Conservation (phyloP, 2,329 filamentous ascomycete genomes). For the Phoma sp. region DNA sequence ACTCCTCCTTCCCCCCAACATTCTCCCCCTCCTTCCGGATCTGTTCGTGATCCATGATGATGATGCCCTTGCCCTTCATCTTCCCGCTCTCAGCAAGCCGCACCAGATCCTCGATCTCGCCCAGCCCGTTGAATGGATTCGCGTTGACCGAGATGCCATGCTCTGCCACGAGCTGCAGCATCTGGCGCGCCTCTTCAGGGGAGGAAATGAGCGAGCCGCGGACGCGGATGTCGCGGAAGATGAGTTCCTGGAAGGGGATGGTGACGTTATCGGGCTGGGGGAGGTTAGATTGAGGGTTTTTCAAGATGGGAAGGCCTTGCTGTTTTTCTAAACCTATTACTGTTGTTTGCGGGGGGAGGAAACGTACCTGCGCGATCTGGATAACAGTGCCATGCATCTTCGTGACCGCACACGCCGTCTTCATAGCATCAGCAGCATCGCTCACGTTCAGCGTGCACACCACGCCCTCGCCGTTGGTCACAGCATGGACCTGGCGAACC, state of each 20-base stretch:
- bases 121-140: slow-evolving; percentile 59
- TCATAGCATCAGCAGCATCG: slow-evolving; percentile 59
- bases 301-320: not conserved
- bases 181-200: slow-evolving; percentile 52
- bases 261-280: slow-evolving; percentile 3
- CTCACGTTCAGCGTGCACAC: slow-evolving; percentile 61
- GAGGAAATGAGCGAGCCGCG: slow-evolving; percentile 56
- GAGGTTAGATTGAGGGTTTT: not conserved
- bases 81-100: slow-evolving; percentile 59
- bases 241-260: slow-evolving; percentile 55
- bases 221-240: slow-evolving; percentile 61
- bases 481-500: slow-evolving; percentile 54
- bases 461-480: slow-evolving; percentile 58
- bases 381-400: slow-evolving; percentile 65
- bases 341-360: no score
- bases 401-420: slow-evolving; percentile 61
- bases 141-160: slow-evolving; percentile 58
- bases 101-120: slow-evolving; percentile 59
- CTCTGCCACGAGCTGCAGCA: slow-evolving; percentile 56
- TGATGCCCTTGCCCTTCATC: slow-evolving; percentile 62
- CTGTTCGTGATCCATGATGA: slow-evolving; percentile 58
- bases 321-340: no score
- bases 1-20: not conserved
- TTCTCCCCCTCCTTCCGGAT: slow-evolving; percentile 46
- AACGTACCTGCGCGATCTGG: slow-evolving; percentile 65